phyloP scores from a whole-genome alignment of 441 rosid species.

The Gossypium gossypioides region DNA sequence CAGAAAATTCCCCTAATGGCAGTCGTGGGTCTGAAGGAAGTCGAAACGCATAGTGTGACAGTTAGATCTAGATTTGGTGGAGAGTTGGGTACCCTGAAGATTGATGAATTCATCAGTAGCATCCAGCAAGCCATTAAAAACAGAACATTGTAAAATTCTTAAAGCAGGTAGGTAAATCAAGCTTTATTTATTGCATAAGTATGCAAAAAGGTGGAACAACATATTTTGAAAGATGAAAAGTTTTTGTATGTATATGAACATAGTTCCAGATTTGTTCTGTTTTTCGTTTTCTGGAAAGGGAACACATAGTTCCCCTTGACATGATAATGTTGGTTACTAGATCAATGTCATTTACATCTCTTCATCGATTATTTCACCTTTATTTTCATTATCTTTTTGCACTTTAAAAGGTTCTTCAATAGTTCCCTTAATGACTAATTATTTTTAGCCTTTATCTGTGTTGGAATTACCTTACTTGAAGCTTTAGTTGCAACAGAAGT shows the following conservation, averaged over 20 bases:
- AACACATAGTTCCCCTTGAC: background rate
- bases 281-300: background rate
- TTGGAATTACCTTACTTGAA: too few species aligned
- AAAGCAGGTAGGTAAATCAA: background rate
- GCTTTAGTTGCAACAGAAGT: too few species aligned
- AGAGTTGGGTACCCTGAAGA: conserved; percentile 60
- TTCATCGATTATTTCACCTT: too few species aligned
- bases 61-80: conserved; percentile 73
- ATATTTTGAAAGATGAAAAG: background rate
- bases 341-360: too few species aligned
- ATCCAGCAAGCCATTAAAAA: conserved; percentile 43
- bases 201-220: background rate
- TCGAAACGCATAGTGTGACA: conserved; percentile 53
- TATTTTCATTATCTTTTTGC: too few species aligned
- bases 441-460: too few species aligned
- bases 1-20: conserved; percentile 86
- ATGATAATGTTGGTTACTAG: too few species aligned
- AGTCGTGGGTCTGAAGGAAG: conserved; percentile 84
- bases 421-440: too few species aligned
- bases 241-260: background rate
- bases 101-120: conserved; percentile 55
- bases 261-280: background rate
- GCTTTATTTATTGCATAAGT: background rate
- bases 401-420: too few species aligned
- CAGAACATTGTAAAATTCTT: conserved; percentile 31